Evolutionary conservation across 129 eudicot species (phyloP).

Genomic region (Artemisia annua): DNA sequence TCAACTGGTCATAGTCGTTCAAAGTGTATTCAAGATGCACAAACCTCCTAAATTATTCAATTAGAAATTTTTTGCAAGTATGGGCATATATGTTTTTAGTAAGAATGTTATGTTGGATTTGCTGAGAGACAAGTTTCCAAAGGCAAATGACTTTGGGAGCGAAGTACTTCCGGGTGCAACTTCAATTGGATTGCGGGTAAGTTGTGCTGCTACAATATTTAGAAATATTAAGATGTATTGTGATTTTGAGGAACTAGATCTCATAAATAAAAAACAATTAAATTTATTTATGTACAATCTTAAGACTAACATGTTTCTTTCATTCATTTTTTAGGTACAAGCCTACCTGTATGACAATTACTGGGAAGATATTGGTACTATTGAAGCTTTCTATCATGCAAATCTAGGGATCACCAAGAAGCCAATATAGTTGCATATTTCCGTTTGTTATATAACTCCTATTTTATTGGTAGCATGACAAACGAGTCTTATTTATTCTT

Average conservation of each 20-base stretch:
- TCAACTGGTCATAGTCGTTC: no score
- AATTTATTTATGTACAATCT: neutral
- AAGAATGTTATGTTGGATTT: constrained; percentile 50
- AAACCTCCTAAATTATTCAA: no score
- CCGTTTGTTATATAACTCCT: constrained; percentile 1
- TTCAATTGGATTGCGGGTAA: constrained; percentile 29
- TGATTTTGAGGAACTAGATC: no score
- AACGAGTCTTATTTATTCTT: neutral
- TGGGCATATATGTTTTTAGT: constrained; percentile 60
- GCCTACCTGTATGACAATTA: constrained; percentile 76
- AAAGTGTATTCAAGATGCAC: no score
- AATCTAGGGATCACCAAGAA: constrained; percentile 74
- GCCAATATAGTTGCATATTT: constrained; percentile 28
- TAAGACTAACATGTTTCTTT: neutral
- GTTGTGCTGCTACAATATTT: neutral
- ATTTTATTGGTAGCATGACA: neutral
- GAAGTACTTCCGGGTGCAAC: constrained; percentile 45
- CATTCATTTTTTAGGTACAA: constrained; percentile 37
- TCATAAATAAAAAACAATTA: neutral
- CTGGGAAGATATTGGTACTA: constrained; percentile 89
- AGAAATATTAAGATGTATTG: no score
- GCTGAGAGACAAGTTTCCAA: constrained; percentile 44
- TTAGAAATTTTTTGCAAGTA: constrained; percentile 32
- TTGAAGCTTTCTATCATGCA: constrained; percentile 75
- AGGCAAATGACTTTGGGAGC: constrained; percentile 38